Evolutionary conservation across 108 stramenopile genomes (phyloP), one percentile per base, ranked within the genome.

Genomic region (Thalassiosira profunda): DNA sequence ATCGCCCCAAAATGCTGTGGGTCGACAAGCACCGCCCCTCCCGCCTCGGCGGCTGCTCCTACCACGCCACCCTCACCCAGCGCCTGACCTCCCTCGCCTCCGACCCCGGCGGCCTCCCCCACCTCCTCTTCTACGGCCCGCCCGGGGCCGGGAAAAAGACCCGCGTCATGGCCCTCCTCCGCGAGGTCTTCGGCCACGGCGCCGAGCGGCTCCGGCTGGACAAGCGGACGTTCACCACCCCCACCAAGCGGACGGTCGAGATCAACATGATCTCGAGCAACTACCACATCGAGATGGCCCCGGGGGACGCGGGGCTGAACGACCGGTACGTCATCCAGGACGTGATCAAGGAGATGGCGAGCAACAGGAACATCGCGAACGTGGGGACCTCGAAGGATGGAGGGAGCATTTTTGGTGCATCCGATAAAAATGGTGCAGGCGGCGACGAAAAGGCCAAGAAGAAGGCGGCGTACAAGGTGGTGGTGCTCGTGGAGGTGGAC

Each of bases 271-370:
- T 99, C 8, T 89, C 92, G 18, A 86, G 84, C 78, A 90, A 88
- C 63, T 95, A 96, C 70, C 99, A 99, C 80, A 94, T 98, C 40
- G 99, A 99, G 76, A 86, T 98, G 70, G 92, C 87, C 44, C 98
- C 99, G 18, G 91, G 89, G 21, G 99, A 99, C 70, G 97, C 96
- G 15, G 99, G 99, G 5, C 80, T 82, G 59, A 89, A 95, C 69
- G 99, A 99, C 84, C 92, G 98, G n/a, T 96, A 74, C 58, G 96
- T 98, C 53, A 90, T 99, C 14, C 97, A 98, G 67, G 97, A 98
- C 63, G 96, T 98, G 68, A 98, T 99, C 83, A 99, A 99, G 76
- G 98, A 99, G 78, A 98, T 98, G 58, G 99, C 99, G 0, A 74
- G 76, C 25, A 90, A 77, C 59, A 87, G 83, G 49, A 89, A 85